These are phyloP conservation scores for Gardenia jasminoides DNA, from an alignment of 257 asterid species.

Conservation along the genomic window DNA sequence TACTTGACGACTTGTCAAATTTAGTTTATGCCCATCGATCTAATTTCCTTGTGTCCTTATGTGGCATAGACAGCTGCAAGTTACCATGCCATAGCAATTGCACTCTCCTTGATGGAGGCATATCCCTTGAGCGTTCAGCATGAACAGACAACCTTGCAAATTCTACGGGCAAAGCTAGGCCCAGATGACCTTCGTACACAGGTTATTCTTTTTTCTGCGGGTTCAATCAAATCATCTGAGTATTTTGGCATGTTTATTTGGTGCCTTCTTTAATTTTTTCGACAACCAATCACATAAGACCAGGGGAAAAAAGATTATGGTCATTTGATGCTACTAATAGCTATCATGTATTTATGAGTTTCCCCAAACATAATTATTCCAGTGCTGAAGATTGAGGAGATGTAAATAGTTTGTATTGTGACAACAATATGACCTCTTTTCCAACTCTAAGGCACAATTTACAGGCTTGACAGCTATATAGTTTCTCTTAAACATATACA, in stretches of 20 bases:
- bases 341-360: not conserved
- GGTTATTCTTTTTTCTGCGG: conserved; percentile 42
- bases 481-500: conserved; percentile 7
- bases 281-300: not conserved
- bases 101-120: conserved; percentile 96
- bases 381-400: not conserved
- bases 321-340: not conserved
- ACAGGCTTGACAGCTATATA: not conserved
- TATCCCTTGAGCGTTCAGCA: conserved; percentile 94
- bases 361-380: not conserved
- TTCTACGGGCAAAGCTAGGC: conserved; percentile 85
- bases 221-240: not conserved
- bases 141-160: conserved; percentile 86
- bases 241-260: not conserved
- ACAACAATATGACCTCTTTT: not conserved
- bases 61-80: conserved; percentile 87
- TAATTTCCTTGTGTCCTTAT: conserved; percentile 25
- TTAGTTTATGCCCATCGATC: not conserved
- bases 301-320: not conserved
- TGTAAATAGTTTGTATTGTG: not conserved
- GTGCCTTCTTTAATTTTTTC: not conserved
- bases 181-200: conserved; percentile 94
- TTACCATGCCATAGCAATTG: conserved; percentile 94
- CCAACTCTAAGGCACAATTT: not conserved
- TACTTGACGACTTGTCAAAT: not conserved